A percentile compares a stretch with the other conserved stretches of the same genome.
Evolutionary conservation across 164 flowering plant genomes (phyloP).

Genomic region (Stephania cephalantha): DNA sequence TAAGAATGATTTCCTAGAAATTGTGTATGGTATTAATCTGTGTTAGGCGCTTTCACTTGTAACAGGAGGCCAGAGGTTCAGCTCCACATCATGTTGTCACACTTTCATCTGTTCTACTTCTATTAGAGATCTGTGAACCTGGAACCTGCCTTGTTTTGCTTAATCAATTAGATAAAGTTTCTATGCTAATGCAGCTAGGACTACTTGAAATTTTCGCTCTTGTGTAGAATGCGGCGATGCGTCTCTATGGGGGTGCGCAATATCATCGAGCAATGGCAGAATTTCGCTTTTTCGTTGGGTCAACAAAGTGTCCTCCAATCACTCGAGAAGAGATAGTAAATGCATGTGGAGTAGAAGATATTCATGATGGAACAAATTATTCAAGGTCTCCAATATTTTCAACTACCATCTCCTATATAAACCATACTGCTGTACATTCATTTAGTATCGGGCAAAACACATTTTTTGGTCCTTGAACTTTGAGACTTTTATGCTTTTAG

Average conservation of each 20-base stretch:
- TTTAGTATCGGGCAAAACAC: too few species aligned
- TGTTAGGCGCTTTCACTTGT: too few species aligned
- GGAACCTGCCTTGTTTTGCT: background rate
- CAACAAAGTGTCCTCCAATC: slow-evolving; percentile 89
- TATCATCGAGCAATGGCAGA: slow-evolving; percentile 99
- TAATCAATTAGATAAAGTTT: background rate
- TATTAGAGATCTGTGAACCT: background rate
- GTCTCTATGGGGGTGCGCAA: slow-evolving; percentile 98
- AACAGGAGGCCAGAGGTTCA: background rate
- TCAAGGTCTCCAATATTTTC: slow-evolving; percentile 56
- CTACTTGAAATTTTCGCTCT: background rate
- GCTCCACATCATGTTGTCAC: background rate
- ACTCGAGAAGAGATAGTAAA: slow-evolving; percentile 95
- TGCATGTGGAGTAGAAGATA: slow-evolving; percentile 99
- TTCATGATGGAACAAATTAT: slow-evolving; percentile 96
- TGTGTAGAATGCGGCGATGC: slow-evolving; percentile 89
- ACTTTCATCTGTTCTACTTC: background rate
- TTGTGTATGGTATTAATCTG: too few species aligned
- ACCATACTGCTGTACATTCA: background rate
- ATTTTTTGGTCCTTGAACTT: too few species aligned
- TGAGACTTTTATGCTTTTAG: too few species aligned
- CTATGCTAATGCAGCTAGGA: background rate
- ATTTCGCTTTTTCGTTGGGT: slow-evolving; percentile 95
- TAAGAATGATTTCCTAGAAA: too few species aligned
- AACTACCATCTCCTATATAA: background rate